Evolutionary conservation across 139 green algal species (phyloP).

Genomic region (Tetratostichococcus sp.): DNA sequence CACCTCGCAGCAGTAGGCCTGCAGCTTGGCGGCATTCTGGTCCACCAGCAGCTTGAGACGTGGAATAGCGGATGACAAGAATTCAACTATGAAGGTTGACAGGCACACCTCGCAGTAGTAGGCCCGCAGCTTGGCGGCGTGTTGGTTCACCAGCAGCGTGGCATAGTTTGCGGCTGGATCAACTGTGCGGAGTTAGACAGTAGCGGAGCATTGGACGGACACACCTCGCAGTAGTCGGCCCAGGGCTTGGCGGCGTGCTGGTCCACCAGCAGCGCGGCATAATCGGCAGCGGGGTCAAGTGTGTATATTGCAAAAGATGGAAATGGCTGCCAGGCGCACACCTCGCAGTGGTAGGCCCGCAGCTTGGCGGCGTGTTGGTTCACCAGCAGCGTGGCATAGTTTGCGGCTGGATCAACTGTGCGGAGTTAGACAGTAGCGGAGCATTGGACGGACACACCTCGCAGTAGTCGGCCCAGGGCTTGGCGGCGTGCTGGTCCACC

Average conservation of each 20-base stretch:
- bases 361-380: slow-evolving; percentile 33
- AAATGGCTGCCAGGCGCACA: too few species aligned
- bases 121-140: slow-evolving; percentile 23
- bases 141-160: slow-evolving; percentile 37
- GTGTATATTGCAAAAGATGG: too few species aligned
- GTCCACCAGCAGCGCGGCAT: slow-evolving; percentile 39
- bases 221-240: slow-evolving; percentile 32
- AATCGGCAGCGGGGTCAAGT: slow-evolving; percentile 26
- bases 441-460: too few species aligned
- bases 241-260: slow-evolving; percentile 29
- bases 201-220: too few species aligned
- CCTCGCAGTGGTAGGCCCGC: slow-evolving; percentile 30
- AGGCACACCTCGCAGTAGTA: slow-evolving; percentile 31
- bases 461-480: slow-evolving; percentile 31
- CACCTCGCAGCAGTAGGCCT: slow-evolving; percentile 31
- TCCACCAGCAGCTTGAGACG: background rate
- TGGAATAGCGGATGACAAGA: too few species aligned
- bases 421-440: too few species aligned
- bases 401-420: too few species aligned
- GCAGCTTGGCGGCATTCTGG: slow-evolving; percentile 28
- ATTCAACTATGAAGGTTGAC: too few species aligned
- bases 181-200: too few species aligned
- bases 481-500: slow-evolving; percentile 15
- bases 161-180: slow-evolving; percentile 37
- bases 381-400: slow-evolving; percentile 36